Base-by-base conservation (phyloP, 768 basidiomycete species). In the Boletus pseudo-olivaceus region DNA sequence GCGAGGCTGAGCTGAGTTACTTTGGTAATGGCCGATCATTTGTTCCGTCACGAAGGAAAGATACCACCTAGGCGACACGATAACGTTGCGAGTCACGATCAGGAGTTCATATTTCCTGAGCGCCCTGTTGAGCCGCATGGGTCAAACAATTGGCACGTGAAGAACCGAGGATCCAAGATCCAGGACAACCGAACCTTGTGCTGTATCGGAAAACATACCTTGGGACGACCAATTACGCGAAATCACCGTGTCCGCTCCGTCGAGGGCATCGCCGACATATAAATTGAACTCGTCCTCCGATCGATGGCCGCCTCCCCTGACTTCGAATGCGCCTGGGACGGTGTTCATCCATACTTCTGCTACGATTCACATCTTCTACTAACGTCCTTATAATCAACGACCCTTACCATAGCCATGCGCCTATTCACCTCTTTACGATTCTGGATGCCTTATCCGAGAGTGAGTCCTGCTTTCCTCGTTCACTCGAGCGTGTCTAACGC, bases 331-430 rank as follows among this genome's bases (percentile, higher is more conserved):
- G 53, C 59, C 62, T 57, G 59, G 37, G 47, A 64, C 61, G 66
- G 65, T 62, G 51, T 58, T 62, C 61, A 45, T 40, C 51, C 42
- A 32, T 52, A 43, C 54, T 56, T 59, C 60, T 49, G 30, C 55
- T 35, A 55, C 65, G 53, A 47, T 53, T 51, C 56, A 57, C 51
- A 39, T 37, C 54, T 41, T 50, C 45, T 51, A 52, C 56, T 59
- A 59, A 47, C 56, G 42, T 62, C 60, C 54, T 49, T 62, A 56
- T 65, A 60, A 53, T 65, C 60, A 51, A 66, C 57, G 37, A 51
- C 48, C 14, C 42, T 61, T 54, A 67, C 55, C 55, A 66, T 49
- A 56, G 29, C 47, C 39, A 72, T 71, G 65, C 61, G 49, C 49
- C 40, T 69, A 37, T 62, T 62, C 65, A 53, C 58, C 56, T 45